Conservation (phyloP, 331 rosid genomes). For the Quercus tomentella region DNA sequence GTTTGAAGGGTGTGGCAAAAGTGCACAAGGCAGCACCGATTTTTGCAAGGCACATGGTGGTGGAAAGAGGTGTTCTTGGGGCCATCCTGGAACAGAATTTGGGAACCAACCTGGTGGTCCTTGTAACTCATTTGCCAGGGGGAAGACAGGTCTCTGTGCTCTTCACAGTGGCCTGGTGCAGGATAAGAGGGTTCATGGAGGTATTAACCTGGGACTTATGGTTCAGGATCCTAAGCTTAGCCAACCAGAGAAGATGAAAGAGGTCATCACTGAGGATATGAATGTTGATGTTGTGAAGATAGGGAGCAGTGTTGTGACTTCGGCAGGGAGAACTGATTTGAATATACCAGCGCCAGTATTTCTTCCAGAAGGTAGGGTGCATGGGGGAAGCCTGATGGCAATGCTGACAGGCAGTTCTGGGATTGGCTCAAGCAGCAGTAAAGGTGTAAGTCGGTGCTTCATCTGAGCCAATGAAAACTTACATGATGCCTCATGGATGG, state of each 20-base stretch:
- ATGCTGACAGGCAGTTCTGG: conserved; percentile 42
- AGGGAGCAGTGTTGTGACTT: conserved; percentile 8
- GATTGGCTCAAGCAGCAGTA: conserved; percentile 32
- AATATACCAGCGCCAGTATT: conserved; percentile 24
- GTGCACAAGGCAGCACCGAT: conserved; percentile 97
- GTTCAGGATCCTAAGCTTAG: conserved; percentile 47
- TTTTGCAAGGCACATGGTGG: conserved; percentile 99
- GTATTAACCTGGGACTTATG: conserved; percentile 58
- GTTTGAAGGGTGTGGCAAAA: conserved; percentile 81
- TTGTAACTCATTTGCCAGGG: conserved; percentile 84
- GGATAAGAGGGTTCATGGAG: conserved; percentile 97
- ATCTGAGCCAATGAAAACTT: conserved; percentile 38
- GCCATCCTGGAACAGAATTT: conserved; percentile 71
- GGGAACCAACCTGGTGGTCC: conserved; percentile 52
- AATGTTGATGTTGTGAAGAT: conserved; percentile 38
- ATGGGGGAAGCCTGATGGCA: conserved; percentile 88
- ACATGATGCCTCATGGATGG: conserved; percentile 49
- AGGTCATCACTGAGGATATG: conserved; percentile 35
- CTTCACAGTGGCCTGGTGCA: conserved; percentile 81
- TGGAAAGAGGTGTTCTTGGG: conserved; percentile 96
- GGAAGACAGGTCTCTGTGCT: conserved; percentile 85
- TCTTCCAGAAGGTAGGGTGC: conserved; percentile 85
- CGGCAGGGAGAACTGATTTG: background rate
- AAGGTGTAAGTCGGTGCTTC: conserved; percentile 17
- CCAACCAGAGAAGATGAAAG: conserved; percentile 40